Evolutionary conservation across 108 stramenopile species (phyloP).

Genomic region (Stephanodiscus minutulus): DNA sequence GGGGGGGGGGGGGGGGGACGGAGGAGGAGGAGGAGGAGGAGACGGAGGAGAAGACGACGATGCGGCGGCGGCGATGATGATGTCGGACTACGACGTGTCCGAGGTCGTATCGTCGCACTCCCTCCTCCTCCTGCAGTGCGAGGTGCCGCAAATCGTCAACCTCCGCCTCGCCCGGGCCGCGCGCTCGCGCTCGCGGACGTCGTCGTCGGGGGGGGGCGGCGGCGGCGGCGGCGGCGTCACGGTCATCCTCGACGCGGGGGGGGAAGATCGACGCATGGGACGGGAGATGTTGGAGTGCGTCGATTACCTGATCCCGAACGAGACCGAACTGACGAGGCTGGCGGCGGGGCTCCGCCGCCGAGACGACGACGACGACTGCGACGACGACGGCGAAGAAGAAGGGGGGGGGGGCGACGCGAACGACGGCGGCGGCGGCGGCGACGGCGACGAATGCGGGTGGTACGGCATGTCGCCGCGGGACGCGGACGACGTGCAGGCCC

Average conservation of each 20-base stretch:
- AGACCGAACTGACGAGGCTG: conserved; percentile 71
- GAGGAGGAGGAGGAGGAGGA: no score
- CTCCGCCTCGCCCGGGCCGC: conserved; percentile 55
- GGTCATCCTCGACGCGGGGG: conserved; percentile 78
- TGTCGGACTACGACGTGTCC: conserved; percentile 40
- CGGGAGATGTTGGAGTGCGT: conserved; percentile 55
- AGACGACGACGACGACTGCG: conserved; percentile 19
- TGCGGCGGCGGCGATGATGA: no score
- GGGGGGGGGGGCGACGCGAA: conserved; percentile 16
- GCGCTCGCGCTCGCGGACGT: conserved; percentile 27
- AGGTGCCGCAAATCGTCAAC: conserved; percentile 80
- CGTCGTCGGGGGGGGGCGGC: no score
- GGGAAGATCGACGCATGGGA: conserved; percentile 69
- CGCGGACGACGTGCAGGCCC: conserved; percentile 33
- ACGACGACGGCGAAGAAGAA: conserved; percentile 14
- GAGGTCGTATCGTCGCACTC: conserved; percentile 31
- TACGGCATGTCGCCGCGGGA: conserved; percentile 6
- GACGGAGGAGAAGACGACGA: no score
- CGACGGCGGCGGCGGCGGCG: conserved; percentile 15
- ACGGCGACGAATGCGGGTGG: background rate
- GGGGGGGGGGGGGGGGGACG: no score
- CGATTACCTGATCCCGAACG: conserved; percentile 81
- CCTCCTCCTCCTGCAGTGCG: conserved; percentile 66
- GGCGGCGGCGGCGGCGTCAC: no score
- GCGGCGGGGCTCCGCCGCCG: conserved; percentile 22